phyloP scores from a whole-genome alignment of 805 yeast species.

The Candida germanica region DNA sequence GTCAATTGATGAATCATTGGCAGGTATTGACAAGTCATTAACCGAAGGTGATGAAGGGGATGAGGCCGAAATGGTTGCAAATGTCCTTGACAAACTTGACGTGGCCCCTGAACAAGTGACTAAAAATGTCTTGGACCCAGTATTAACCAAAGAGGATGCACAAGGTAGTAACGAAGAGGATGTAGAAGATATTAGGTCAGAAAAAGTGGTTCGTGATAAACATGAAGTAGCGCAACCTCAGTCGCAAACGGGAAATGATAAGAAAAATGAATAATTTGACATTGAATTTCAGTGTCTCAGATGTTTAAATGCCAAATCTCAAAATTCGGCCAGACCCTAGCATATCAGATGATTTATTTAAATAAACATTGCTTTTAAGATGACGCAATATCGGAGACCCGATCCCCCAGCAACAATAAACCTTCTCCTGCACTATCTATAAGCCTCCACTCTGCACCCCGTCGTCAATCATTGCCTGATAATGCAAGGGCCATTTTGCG shows the following conservation, averaged over 20 bases:
- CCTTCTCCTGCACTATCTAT: too few species aligned
- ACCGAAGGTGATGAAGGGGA: not conserved
- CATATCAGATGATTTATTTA: too few species aligned
- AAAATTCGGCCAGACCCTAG: too few species aligned
- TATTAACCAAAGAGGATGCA: conserved; percentile 4
- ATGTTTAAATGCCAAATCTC: too few species aligned
- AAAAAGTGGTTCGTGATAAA: too few species aligned
- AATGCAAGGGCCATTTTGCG: not conserved
- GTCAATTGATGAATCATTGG: conserved; percentile 4
- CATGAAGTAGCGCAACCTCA: too few species aligned
- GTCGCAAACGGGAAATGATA: too few species aligned
- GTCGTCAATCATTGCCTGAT: not conserved
- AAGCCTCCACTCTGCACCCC: too few species aligned
- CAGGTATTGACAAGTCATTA: conserved; percentile 2
- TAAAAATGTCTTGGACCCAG: conserved; percentile 11
- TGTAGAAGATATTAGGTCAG: conserved; percentile 12
- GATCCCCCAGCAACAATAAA: too few species aligned
- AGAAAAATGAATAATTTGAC: conserved; percentile 5
- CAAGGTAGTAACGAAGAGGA: not conserved
- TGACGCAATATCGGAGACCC: too few species aligned
- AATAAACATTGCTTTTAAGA: too few species aligned
- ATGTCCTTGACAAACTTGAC: conserved; percentile 11
- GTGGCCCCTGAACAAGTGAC: conserved; percentile 10
- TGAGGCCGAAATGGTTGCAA: conserved; percentile 6
- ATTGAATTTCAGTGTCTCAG: too few species aligned